A percentile compares a stretch with the other conserved stretches of the same genome.
Evolutionary conservation across 345 rosid species (phyloP).

Genomic region (Camelina sativa): DNA sequence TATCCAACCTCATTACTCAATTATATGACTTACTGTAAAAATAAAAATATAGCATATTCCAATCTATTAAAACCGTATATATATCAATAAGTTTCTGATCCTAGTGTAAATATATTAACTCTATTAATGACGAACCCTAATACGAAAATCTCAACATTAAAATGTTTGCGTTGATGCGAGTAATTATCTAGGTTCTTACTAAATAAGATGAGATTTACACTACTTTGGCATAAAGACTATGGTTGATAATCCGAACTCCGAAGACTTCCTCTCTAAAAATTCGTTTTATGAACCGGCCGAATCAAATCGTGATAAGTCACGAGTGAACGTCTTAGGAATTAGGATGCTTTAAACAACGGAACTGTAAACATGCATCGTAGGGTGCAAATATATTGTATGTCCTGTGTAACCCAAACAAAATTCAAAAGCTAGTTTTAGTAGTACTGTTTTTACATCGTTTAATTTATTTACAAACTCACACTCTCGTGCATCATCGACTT

Average conservation of each 20-base stretch:
- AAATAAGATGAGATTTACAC: background rate
- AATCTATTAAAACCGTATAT: too few species aligned
- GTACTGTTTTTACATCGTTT: background rate
- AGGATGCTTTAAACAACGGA: background rate
- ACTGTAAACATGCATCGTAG: background rate
- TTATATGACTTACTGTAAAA: too few species aligned
- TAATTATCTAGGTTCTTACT: background rate
- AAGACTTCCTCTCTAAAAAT: background rate
- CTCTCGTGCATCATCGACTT: background rate
- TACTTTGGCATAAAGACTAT: background rate
- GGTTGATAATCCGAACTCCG: background rate
- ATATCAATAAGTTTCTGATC: too few species aligned
- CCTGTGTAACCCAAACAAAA: background rate
- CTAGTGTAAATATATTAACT: background rate
- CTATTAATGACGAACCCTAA: background rate
- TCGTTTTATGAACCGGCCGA: background rate
- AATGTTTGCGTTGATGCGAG: background rate
- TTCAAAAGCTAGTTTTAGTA: background rate
- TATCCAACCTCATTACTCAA: too few species aligned
- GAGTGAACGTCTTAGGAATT: background rate
- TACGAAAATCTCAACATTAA: background rate
- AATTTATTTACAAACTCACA: background rate
- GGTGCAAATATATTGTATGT: background rate
- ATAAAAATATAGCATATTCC: too few species aligned
- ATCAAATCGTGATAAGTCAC: slow-evolving; percentile 3